Evolutionary conservation across 257 asterid species (phyloP).

Genomic region (Parsonsia alboflavescens): DNA sequence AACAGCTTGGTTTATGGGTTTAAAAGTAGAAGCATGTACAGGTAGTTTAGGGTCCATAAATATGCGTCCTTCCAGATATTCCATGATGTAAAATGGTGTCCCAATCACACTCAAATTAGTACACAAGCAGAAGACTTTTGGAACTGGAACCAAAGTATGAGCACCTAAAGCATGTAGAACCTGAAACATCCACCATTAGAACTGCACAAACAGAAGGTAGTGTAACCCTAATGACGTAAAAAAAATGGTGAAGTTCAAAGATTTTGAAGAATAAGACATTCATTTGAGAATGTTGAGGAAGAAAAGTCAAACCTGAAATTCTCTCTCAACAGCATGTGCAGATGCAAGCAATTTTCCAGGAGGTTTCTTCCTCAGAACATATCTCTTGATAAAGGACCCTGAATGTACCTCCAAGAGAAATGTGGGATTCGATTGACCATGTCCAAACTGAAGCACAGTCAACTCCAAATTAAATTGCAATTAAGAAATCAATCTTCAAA

Average conservation of each 20-base stretch:
- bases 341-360: constrained; percentile 77
- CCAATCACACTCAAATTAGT: constrained; percentile 77
- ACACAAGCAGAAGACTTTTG: constrained; percentile 86
- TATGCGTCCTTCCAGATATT: constrained; percentile 91
- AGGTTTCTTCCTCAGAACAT: constrained; percentile 91
- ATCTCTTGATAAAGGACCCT: constrained; percentile 48
- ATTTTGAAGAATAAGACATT: background rate
- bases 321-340: constrained; percentile 97
- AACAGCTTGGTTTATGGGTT: background rate
- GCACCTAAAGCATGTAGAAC: constrained; percentile 80
- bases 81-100: constrained; percentile 96
- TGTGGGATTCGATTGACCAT: constrained; percentile 94
- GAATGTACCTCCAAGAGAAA: constrained; percentile 74
- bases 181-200: constrained; percentile 38
- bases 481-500: constrained; percentile 1
- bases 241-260: background rate
- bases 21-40: constrained; percentile 32
- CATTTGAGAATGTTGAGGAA: constrained; percentile 8
- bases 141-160: constrained; percentile 77
- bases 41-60: constrained; percentile 78
- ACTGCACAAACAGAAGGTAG: constrained; percentile 1
- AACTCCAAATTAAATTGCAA: constrained; percentile 3
- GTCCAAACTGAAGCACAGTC: constrained; percentile 66
- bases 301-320: constrained; percentile 55
- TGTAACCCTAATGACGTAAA: background rate